Conservation (phyloP, 306 rosid genomes). For the Acacia crassicarpa region DNA sequence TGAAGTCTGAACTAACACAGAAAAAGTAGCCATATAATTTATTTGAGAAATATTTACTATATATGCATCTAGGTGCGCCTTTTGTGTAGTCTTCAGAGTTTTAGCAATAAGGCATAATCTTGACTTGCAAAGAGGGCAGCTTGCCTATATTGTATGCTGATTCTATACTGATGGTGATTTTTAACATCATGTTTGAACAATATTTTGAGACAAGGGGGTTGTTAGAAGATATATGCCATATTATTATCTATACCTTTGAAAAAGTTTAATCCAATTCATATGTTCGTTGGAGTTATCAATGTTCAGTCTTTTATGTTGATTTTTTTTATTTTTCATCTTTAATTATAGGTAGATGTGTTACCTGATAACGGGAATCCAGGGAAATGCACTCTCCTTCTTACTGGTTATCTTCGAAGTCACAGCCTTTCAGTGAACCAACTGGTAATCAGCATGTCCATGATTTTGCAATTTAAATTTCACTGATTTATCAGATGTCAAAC, state of each 20-base stretch:
- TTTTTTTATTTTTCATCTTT: constrained; percentile 12
- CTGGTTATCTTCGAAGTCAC: constrained; percentile 73
- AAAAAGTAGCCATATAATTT: neutral
- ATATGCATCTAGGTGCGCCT: neutral
- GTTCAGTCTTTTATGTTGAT: constrained; percentile 5
- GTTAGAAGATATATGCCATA: neutral
- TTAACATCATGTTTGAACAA: neutral
- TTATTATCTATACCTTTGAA: neutral
- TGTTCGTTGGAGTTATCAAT: constrained; percentile 24
- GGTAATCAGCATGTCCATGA: constrained; percentile 48
- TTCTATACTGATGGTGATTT: neutral
- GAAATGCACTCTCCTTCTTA: constrained; percentile 70
- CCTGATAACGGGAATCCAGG: constrained; percentile 43
- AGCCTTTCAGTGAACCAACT: constrained; percentile 88
- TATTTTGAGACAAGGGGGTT: neutral
- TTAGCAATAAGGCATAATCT: neutral
- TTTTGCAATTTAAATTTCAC: constrained; percentile 26
- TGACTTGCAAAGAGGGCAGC: neutral
- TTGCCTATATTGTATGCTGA: neutral
- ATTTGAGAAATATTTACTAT: neutral
- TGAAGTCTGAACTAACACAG: neutral
- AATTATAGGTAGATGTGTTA: constrained; percentile 60
- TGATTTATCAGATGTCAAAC: constrained; percentile 29
- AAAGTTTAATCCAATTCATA: constrained; percentile 4
- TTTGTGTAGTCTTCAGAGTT: neutral